Percentiles rank a stretch among this genome's conserved stretches.
These are phyloP conservation scores for Hymenoscyphus albidus DNA, from an alignment of 2,329 filamentous ascomycete species.

Conservation along the genomic window DNA sequence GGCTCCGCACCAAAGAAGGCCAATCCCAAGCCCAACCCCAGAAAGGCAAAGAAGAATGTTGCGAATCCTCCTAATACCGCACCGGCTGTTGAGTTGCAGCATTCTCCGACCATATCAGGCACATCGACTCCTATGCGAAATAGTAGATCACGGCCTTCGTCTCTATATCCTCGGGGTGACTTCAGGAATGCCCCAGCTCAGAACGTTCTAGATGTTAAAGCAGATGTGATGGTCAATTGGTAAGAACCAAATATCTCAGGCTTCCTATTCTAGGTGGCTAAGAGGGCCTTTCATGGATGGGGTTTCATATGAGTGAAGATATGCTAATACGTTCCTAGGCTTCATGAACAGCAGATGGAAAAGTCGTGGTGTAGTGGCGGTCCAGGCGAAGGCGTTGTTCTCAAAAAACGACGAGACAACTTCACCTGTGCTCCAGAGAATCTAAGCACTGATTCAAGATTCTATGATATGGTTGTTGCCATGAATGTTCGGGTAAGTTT, in stretches of 20 bases:
- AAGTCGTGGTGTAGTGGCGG: constrained; percentile 46
- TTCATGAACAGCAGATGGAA: constrained; percentile 59
- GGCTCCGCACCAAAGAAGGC: neutral
- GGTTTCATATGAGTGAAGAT: neutral
- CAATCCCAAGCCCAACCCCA: neutral
- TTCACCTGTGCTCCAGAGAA: constrained; percentile 50
- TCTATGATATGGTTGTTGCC: constrained; percentile 46
- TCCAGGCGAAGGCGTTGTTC: constrained; percentile 50
- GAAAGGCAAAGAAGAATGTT: neutral
- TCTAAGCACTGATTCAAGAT: constrained; percentile 42
- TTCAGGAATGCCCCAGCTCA: constrained; percentile 42
- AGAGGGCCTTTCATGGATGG: neutral
- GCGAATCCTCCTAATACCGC: neutral
- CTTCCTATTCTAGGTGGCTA: neutral
- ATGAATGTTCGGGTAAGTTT: constrained; percentile 53
- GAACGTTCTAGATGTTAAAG: constrained; percentile 50
- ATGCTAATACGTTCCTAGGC: constrained; percentile 14
- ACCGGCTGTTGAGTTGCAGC: neutral
- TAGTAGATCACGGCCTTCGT: constrained; percentile 24
- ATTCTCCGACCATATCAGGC: constrained; percentile 3
- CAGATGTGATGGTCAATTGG: constrained; percentile 61
- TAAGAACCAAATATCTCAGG: neutral
- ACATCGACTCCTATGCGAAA: constrained; percentile 3
- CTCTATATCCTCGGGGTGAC: constrained; percentile 39
- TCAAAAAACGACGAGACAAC: constrained; percentile 48